Conservation (phyloP, 116 monocot genomes). For the Thalassia testudinum region DNA sequence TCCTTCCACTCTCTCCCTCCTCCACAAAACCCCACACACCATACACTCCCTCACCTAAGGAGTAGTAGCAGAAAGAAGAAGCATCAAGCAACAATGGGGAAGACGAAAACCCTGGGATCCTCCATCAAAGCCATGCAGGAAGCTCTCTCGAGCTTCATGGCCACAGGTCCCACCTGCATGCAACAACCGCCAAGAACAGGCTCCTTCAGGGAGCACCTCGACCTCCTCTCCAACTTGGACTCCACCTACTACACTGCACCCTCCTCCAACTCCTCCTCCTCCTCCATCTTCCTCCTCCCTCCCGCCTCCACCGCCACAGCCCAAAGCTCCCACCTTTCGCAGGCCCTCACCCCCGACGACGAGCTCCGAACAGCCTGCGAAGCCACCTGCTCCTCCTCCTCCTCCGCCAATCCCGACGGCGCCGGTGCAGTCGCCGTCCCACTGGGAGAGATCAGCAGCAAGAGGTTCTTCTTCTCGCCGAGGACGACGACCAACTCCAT, state of each 20-base stretch:
- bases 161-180: constrained; percentile 10
- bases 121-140: constrained; percentile 41
- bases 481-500: no score
- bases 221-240: constrained; percentile 8
- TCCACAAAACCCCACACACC: no score
- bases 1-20: no score
- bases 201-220: constrained; percentile 18
- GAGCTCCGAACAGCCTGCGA: no score
- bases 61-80: not conserved
- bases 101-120: constrained; percentile 23
- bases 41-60: not conserved
- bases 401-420: constrained; percentile 38
- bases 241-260: constrained; percentile 14
- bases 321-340: no score
- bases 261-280: constrained; percentile 12
- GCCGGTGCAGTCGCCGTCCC: no score
- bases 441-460: not conserved
- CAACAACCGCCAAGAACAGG: constrained; percentile 10
- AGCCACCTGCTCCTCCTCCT: constrained; percentile 23
- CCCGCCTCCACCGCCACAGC: no score
- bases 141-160: constrained; percentile 17
- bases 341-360: not conserved
- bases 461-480: constrained; percentile 46
- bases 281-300: not conserved
- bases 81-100: constrained; percentile 19